These are phyloP conservation scores for Neonectria coccinea DNA, from an alignment of 2,329 filamentous ascomycete genomes.

Conservation along the genomic window DNA sequence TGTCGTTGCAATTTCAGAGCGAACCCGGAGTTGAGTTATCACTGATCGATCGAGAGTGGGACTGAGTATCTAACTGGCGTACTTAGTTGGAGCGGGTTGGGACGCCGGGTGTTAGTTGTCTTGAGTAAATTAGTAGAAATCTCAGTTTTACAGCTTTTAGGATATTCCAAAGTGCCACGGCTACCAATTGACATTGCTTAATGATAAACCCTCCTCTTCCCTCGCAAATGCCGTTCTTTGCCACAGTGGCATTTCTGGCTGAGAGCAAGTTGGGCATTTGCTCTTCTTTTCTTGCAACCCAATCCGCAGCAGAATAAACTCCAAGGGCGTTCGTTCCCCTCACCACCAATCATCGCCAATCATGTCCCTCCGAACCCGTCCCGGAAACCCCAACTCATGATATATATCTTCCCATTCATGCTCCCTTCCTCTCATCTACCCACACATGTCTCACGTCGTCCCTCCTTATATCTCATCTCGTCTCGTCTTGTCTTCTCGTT, in stretches of 20 bases:
- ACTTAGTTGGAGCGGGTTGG: neutral
- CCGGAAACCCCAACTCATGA: conserved; percentile 9
- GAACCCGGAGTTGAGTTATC: conserved; percentile 70
- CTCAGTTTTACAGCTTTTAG: conserved; percentile 1
- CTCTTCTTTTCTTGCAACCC: conserved; percentile 2
- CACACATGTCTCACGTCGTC: neutral
- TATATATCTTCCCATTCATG: conserved; percentile 20
- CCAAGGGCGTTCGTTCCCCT: conserved; percentile 5
- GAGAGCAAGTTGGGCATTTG: neutral
- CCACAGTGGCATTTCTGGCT: neutral
- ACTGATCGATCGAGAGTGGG: conserved; percentile 34
- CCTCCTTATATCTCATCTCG: neutral
- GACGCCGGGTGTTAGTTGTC: neutral
- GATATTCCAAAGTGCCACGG: conserved; percentile 16
- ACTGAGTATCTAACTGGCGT: neutral
- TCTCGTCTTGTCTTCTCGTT: neutral
- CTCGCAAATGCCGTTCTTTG: neutral
- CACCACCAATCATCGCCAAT: conserved; percentile 9
- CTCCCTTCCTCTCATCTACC: conserved; percentile 20
- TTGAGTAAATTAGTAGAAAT: neutral
- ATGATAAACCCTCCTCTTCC: conserved; percentile 1
- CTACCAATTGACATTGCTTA: conserved; percentile 12
- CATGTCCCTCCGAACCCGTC: conserved; percentile 6
- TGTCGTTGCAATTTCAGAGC: conserved; percentile 73
- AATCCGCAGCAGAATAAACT: conserved; percentile 8